phyloP scores from a whole-genome alignment of 345 rosid species.

The Eucalyptus regnans region DNA sequence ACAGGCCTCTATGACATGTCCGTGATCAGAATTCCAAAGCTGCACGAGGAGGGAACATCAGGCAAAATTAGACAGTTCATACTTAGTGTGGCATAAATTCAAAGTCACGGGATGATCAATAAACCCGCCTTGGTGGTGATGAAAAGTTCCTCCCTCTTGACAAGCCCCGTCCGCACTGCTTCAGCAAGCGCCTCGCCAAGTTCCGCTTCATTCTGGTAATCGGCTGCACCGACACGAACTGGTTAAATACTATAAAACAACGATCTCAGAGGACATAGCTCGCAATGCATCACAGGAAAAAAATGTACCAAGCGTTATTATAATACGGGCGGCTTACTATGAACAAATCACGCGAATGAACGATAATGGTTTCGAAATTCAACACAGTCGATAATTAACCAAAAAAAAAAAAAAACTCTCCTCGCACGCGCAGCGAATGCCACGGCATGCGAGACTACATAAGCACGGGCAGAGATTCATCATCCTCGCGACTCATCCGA shows the following conservation, averaged over 20 bases:
- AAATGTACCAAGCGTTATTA: not conserved
- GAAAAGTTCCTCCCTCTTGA: slow-evolving; percentile 79
- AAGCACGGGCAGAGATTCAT: not conserved
- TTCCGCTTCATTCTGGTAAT: slow-evolving; percentile 62
- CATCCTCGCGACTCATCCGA: not conserved
- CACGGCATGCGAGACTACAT: not conserved
- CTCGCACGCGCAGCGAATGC: not conserved
- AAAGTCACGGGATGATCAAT: not conserved
- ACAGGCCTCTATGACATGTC: slow-evolving; percentile 82
- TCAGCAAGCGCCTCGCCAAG: slow-evolving; percentile 68
- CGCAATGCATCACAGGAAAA: not conserved
- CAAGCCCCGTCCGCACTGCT: slow-evolving; percentile 49
- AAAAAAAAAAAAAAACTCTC: not conserved
- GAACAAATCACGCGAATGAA: not conserved
- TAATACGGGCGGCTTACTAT: not conserved
- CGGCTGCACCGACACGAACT: slow-evolving; percentile 32
- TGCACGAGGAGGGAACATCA: not conserved
- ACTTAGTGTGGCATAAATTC: not conserved
- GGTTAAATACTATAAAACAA: not conserved
- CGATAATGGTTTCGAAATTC: not conserved
- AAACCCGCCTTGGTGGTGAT: slow-evolving; percentile 62
- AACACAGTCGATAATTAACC: too few species aligned
- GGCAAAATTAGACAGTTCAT: not conserved
- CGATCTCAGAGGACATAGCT: not conserved
- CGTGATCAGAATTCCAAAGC: slow-evolving; percentile 98